These are phyloP conservation scores for Skeletonema potamos DNA, from an alignment of 108 stramenopile genomes.

Conservation along the genomic window DNA sequence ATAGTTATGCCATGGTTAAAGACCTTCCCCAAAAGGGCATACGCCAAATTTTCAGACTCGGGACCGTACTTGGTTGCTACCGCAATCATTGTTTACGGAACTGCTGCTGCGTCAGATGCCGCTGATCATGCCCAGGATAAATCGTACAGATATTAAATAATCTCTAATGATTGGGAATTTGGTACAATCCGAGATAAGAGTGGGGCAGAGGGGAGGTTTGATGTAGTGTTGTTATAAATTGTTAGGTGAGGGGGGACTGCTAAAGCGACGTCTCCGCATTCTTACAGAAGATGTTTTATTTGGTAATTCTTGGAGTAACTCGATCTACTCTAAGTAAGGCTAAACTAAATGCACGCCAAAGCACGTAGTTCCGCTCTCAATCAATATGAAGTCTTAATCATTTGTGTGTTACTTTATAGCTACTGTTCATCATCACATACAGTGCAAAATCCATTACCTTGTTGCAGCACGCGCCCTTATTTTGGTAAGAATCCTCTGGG, in stretches of 20 bases:
- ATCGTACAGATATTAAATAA: conserved; percentile 48
- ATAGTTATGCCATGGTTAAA: conserved; percentile 72
- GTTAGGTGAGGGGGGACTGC: neutral
- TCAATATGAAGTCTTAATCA: neutral
- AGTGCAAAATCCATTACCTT: neutral
- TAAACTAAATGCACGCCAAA: neutral
- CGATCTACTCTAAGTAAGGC: neutral
- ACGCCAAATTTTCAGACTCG: conserved; percentile 52
- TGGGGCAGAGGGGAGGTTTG: neutral
- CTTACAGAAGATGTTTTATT: neutral
- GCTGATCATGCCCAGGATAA: conserved; percentile 50
- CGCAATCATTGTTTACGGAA: conserved; percentile 40
- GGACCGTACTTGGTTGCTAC: conserved; percentile 41
- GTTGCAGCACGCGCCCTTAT: conserved; percentile 14
- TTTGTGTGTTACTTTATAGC: neutral
- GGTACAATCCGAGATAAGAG: too few relatives aligned
- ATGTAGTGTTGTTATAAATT: neutral
- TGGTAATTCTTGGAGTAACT: too few relatives aligned
- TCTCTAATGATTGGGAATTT: neutral
- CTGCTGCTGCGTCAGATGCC: conserved; percentile 37
- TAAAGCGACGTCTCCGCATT: neutral
- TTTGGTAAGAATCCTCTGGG: conserved; percentile 17
- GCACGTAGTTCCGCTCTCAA: neutral
- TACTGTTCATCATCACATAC: neutral
- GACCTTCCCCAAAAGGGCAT: conserved; percentile 75